Percentiles rank a stretch among this genome's conserved stretches.
These are phyloP conservation scores for Ganoderma boninense DNA, from an alignment of 1,284 basidiomycete genomes.

Conservation along the genomic window DNA sequence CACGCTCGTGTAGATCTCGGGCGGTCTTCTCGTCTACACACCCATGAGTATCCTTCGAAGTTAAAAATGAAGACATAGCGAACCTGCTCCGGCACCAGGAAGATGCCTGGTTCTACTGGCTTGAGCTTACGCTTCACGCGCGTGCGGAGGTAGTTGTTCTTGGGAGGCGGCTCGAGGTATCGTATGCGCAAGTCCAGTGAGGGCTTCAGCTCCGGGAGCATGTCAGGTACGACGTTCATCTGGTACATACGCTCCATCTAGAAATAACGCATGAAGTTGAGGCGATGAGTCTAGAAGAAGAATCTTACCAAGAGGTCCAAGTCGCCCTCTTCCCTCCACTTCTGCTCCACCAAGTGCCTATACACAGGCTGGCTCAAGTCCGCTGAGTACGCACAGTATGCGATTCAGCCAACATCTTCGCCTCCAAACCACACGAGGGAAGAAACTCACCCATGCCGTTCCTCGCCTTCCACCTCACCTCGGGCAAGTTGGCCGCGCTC, in stretches of 20 bases:
- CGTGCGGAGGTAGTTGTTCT: slow-evolving; percentile 39
- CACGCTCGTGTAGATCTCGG: slow-evolving; percentile 73
- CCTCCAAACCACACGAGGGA: not conserved
- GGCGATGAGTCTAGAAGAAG: not conserved
- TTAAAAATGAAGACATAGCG: slow-evolving; percentile 30
- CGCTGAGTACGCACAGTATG: slow-evolving; percentile 46
- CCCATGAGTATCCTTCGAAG: not conserved
- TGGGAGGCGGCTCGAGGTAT: slow-evolving; percentile 50
- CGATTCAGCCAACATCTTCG: not conserved
- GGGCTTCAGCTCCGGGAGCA: slow-evolving; percentile 79
- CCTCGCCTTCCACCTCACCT: slow-evolving; percentile 77
- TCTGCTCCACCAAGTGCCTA: slow-evolving; percentile 83
- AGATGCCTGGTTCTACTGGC: slow-evolving; percentile 77
- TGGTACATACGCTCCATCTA: slow-evolving; percentile 93
- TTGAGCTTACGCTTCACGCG: slow-evolving; percentile 50
- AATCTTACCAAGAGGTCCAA: slow-evolving; percentile 83
- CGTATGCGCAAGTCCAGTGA: slow-evolving; percentile 77
- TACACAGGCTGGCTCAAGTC: slow-evolving; percentile 76
- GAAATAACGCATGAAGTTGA: not conserved
- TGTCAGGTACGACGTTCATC: slow-evolving; percentile 91
- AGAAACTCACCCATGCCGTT: slow-evolving; percentile 77
- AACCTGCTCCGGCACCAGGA: slow-evolving; percentile 70
- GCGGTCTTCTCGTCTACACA: slow-evolving; percentile 67
- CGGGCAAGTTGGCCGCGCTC: slow-evolving; percentile 78
- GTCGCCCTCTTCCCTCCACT: slow-evolving; percentile 86